phyloP scores from a whole-genome alignment of 2,329 filamentous ascomycete genomes.

The Fusarium veterinarium region DNA sequence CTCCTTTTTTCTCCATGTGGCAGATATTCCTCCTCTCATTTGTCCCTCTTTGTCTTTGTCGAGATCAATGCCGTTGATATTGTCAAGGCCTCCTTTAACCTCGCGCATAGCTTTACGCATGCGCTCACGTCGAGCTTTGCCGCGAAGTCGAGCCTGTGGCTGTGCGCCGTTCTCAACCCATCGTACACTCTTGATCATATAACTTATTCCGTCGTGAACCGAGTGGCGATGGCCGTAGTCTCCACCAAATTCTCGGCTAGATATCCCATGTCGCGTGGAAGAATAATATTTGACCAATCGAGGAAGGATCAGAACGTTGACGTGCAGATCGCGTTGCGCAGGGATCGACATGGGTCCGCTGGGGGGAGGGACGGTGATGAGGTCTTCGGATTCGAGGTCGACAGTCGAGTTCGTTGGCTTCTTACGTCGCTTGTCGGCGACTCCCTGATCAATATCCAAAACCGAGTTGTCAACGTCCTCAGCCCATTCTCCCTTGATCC shows the following conservation, averaged over 20 bases:
- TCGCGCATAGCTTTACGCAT: constrained; percentile 68
- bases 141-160: constrained; percentile 66
- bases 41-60: constrained; percentile 43
- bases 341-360: constrained; percentile 73
- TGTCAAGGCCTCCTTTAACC: constrained; percentile 54
- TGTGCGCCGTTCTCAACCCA: constrained; percentile 84
- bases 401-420: constrained; percentile 47
- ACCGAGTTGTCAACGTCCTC: constrained; percentile 79
- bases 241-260: constrained; percentile 81
- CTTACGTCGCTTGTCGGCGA: constrained; percentile 49
- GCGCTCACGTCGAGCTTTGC: constrained; percentile 66
- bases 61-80: constrained; percentile 45
- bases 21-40: constrained; percentile 47
- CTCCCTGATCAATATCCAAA: constrained; percentile 65
- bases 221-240: constrained; percentile 56
- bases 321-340: constrained; percentile 81
- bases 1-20: constrained; percentile 51
- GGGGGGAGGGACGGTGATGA: constrained; percentile 65
- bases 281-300: constrained; percentile 80
- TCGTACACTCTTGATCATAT: constrained; percentile 81
- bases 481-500: constrained; percentile 89
- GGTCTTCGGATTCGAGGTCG: constrained; percentile 54
- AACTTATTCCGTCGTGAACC: constrained; percentile 87
- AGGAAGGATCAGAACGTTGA: constrained; percentile 87
- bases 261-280: constrained; percentile 82